These are phyloP conservation scores for Polysphondylium violaceum DNA, from an alignment of 78 protist genomes.

Conservation along the genomic window DNA sequence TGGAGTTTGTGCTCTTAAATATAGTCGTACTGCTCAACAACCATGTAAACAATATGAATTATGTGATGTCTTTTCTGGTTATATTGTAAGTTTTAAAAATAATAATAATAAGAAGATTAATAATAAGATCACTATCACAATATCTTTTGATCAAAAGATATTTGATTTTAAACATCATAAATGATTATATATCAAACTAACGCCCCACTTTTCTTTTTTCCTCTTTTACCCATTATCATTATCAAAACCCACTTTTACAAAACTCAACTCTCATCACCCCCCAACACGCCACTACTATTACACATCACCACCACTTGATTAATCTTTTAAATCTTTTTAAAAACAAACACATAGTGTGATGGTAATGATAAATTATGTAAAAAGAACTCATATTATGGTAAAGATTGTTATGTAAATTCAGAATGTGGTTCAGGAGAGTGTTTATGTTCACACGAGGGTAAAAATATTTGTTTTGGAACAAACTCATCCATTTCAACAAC, in stretches of 20 bases:
- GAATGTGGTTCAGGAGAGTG: neutral
- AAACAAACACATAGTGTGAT: neutral
- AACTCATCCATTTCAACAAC: neutral
- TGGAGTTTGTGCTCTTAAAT: neutral
- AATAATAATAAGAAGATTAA: too few relatives aligned
- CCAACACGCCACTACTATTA: too few relatives aligned
- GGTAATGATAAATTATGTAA: neutral
- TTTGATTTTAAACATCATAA: too few relatives aligned
- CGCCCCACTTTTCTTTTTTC: too few relatives aligned
- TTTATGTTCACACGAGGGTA: neutral
- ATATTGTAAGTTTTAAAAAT: neutral
- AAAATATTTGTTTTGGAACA: neutral
- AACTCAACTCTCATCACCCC: neutral
- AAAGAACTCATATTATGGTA: neutral
- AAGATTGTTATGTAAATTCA: neutral
- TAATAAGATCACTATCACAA: too few relatives aligned
- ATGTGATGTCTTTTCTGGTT: neutral
- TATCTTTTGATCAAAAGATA: too few relatives aligned
- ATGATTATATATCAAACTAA: too few relatives aligned
- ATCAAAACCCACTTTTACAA: too few relatives aligned
- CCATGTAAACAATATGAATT: neutral
- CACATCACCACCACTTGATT: too few relatives aligned
- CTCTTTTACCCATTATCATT: too few relatives aligned
- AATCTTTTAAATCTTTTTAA: too few relatives aligned
- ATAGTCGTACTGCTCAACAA: neutral